Base-by-base conservation (phyloP, 2,329 filamentous ascomycete species). In the Sporothrix variecibatus region DNA sequence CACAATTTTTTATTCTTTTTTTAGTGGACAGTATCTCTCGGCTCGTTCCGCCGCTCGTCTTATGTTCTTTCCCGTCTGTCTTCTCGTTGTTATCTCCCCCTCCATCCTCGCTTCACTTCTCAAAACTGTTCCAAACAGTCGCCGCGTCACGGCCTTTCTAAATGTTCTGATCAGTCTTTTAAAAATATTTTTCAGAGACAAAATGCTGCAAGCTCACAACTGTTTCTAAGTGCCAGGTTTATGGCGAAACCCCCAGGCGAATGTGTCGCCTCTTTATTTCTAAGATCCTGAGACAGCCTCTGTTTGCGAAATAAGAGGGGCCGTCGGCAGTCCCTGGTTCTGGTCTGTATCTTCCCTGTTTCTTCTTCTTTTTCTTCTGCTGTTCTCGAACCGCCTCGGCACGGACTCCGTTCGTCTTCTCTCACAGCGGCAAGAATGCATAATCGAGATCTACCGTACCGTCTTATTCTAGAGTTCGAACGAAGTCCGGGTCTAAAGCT, bases 221-320 rank as follows among this genome's bases (percentile, higher is more conserved):
- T 28, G 38, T 65, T 65, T 43, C 34, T 65, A n/a, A 65, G 17
- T 15, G 38, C 34, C 34, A 43, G 34, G 60, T 28, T 17, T 65
- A 43, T 26, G 34, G 31, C 60, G 60, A 43, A 65, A 65, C 34
- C 7, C n/a, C 15, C 40, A 65, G 38, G 38, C 62, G 26, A 38
- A 65, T 65, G 38, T 23, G 62, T 67, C 34, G 62, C n/a, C 17
- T 67, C 23, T 28, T 15, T 28, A 9, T 53, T 46, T 17, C 51
- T 53, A 20, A 53, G n/a, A 43, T 43, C 62, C 62, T 67, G 62
- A 67, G 62, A 67, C 38, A 46, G 23, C 38, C 38, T 67, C n/a
- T 67, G 62, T 67, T 67, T 67, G 62, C 62, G 62, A 67, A 67
- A 67, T 67, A 67, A 43, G 38, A 67, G 62, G 62, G 60, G 62